A percentile compares a stretch with the other conserved stretches of the same genome.
Evolutionary conservation across 2,329 filamentous ascomycete genomes (phyloP).

Genomic region (Fusarium camptoceras): DNA sequence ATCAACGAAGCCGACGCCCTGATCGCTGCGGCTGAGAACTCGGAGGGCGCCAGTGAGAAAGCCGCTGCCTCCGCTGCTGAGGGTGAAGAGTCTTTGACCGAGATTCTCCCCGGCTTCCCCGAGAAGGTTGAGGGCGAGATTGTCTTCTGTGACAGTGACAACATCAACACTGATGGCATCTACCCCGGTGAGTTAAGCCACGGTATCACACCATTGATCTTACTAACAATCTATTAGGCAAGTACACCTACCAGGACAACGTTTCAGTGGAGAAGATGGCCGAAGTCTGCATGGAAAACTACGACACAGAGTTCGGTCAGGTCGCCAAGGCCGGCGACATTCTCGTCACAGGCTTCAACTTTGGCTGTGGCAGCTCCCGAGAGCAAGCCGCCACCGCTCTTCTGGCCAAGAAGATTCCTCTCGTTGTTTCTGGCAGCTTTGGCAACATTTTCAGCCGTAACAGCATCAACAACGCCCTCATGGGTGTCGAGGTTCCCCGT

Average conservation of each 20-base stretch:
- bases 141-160: constrained; percentile 65
- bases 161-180: constrained; percentile 89
- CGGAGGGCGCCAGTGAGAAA: not conserved
- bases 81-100: constrained; percentile 63
- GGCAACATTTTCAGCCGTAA: constrained; percentile 86
- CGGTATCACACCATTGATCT: accelerated
- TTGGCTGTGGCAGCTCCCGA: constrained; percentile 83
- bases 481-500: constrained; percentile 76
- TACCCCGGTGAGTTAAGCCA: constrained; percentile 77
- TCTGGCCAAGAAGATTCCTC: constrained; percentile 80
- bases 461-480: constrained; percentile 82
- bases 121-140: constrained; percentile 87
- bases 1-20: constrained; percentile 75
- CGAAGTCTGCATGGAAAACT: constrained; percentile 92
- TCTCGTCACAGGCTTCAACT: constrained; percentile 88
- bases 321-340: constrained; percentile 79
- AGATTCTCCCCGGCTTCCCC: constrained; percentile 88
- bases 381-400: constrained; percentile 87
- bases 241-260: constrained; percentile 92
- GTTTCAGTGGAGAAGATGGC: constrained; percentile 84
- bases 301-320: constrained; percentile 77
- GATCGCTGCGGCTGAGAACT: constrained; percentile 66
- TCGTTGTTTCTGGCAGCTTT: constrained; percentile 85
- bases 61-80: constrained; percentile 19
- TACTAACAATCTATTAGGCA: constrained; percentile 56